A percentile compares a stretch with the other conserved stretches of the same genome.
phyloP scores from a whole-genome alignment of 352 stramenopile genomes.

The Peronospora farinosa region DNA sequence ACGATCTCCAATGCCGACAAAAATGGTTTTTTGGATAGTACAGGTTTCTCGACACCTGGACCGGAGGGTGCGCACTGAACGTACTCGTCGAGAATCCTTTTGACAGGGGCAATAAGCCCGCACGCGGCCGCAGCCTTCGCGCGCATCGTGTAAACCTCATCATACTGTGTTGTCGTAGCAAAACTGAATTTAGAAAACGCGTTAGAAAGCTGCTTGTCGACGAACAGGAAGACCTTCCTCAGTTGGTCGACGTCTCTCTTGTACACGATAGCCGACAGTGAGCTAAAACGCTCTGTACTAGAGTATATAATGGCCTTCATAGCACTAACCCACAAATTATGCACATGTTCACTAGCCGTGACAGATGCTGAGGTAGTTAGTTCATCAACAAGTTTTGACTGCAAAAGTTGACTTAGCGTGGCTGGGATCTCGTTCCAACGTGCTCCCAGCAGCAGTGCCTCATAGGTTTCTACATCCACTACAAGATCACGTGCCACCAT shows the following conservation, averaged over 20 bases:
- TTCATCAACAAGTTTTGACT: conserved; percentile 40
- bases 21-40: conserved; percentile 29
- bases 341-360: conserved; percentile 34
- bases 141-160: conserved; percentile 53
- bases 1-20: conserved; percentile 49
- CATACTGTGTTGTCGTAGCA: conserved; percentile 35
- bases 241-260: conserved; percentile 41
- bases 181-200: conserved; percentile 53
- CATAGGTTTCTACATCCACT: conserved; percentile 52
- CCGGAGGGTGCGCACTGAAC: conserved; percentile 22
- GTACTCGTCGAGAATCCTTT: conserved; percentile 62
- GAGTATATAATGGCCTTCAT: conserved; percentile 65
- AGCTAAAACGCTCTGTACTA: conserved; percentile 50
- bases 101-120: conserved; percentile 36
- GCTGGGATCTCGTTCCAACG: conserved; percentile 62
- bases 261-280: conserved; percentile 34
- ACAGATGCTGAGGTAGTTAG: conserved; percentile 15
- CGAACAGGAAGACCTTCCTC: conserved; percentile 46
- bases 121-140: conserved; percentile 52
- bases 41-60: conserved; percentile 23
- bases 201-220: conserved; percentile 50
- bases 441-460: conserved; percentile 50
- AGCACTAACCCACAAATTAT: conserved; percentile 44
- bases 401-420: conserved; percentile 49
- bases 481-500: conserved; percentile 50